These are phyloP conservation scores for Colletotrichum tropicale DNA, from an alignment of 2,329 filamentous ascomycete species.

Conservation along the genomic window DNA sequence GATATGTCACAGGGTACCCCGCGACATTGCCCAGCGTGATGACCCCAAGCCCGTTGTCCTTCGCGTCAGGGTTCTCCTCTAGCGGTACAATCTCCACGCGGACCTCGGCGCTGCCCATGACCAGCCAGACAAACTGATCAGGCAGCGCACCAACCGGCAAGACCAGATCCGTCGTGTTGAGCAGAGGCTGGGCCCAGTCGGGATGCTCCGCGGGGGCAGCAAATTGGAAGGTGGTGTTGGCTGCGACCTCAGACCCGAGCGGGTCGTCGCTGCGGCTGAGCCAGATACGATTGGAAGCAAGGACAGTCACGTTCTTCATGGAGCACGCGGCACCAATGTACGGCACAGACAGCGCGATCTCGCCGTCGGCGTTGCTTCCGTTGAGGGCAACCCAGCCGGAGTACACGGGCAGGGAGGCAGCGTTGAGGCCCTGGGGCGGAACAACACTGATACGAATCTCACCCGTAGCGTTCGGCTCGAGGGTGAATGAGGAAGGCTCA, in stretches of 20 bases:
- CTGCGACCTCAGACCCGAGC: background rate
- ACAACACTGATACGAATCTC: constrained; percentile 49
- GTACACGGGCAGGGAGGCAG: constrained; percentile 41
- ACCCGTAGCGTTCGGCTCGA: constrained; percentile 37
- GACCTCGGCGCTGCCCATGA: constrained; percentile 19
- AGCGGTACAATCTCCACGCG: constrained; percentile 13
- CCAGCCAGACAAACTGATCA: constrained; percentile 8
- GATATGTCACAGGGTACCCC: background rate
- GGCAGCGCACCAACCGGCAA: constrained; percentile 5
- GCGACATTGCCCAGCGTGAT: constrained; percentile 1
- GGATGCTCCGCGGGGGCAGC: background rate
- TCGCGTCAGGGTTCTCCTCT: background rate
- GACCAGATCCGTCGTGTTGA: background rate
- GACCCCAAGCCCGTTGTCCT: constrained; percentile 6
- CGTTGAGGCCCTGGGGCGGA: constrained; percentile 38
- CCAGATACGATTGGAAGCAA: background rate
- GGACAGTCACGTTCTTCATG: constrained; percentile 11
- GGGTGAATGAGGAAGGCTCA: background rate
- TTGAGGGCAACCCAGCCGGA: constrained; percentile 47
- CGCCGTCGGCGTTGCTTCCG: constrained; percentile 36
- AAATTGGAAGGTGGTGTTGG: constrained; percentile 10
- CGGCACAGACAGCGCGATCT: background rate
- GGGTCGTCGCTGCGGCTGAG: constrained; percentile 8
- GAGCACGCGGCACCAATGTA: constrained; percentile 13
- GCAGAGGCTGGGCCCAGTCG: background rate